Base-by-base conservation (phyloP, 176 grass and related monocot species). In the Oryza punctata region DNA sequence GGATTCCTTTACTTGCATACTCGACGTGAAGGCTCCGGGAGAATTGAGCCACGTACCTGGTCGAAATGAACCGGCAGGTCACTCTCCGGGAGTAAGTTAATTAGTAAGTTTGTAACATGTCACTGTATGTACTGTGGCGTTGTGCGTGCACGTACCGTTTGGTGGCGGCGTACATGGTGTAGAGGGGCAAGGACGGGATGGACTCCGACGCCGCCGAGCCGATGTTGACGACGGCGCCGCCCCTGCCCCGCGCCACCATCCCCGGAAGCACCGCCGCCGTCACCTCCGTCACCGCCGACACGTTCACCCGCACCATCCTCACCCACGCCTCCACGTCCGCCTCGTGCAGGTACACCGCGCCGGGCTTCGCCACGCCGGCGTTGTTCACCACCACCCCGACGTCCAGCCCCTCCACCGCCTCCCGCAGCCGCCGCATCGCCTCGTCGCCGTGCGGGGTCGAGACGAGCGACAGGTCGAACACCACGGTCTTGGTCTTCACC, bases 171-270 rank as follows among this genome's bases (percentile, higher is more conserved):
- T 93, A 93, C 4, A 93, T 35, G 10, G 81, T 19, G 50, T 7
- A 54, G 50, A 54, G 50, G 6, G 91, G 91, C 29, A 84, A 87
- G 0, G 88, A 88, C 0, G 88, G 91, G 3, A 93, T n/a, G 7
- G 52, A 80, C 29, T 64, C 26, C 11, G 77, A 24, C 6, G 85
- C 68, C 0, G 64, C 85, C 1, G 82, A 93, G 10, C 91, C 88
- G 25, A 88, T 90, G 85, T 88, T 93, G 6, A 90, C 73, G 13
- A 90, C 13, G 38, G 91, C 88, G 29, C 91, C 88, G 28, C 91
- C 91, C 30, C 73, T 49, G 14, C 75, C 40, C 2, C 85, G 79
- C 45, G 52, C 28, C 64, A 84, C n/a, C 91, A 93, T 93, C 30
- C 81, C 82, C 0, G 88, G 77, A 25, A 93, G 46, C 37, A 93